Percentiles rank a stretch among this genome's conserved stretches.
These are phyloP conservation scores for Omphalea diandra DNA, from an alignment of 441 rosid species.

Conservation along the genomic window DNA sequence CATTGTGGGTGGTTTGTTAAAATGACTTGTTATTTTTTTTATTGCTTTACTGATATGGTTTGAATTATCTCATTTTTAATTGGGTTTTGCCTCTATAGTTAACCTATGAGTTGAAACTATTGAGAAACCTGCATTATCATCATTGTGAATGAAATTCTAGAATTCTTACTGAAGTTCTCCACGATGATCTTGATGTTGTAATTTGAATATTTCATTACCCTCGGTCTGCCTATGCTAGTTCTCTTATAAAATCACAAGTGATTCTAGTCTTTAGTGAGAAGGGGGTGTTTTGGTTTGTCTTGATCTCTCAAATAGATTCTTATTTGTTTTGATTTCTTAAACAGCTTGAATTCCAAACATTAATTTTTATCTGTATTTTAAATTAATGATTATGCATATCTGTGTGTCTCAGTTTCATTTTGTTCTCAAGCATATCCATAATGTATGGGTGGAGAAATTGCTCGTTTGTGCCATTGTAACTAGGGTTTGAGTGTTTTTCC, in stretches of 20 bases:
- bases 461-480: background rate
- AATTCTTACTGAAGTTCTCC: background rate
- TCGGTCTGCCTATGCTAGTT: background rate
- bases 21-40: background rate
- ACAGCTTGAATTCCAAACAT: background rate
- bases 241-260: background rate
- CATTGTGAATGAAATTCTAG: background rate
- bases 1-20: conserved; percentile 9
- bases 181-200: background rate
- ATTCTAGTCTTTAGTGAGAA: background rate
- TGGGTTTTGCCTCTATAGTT: too few relatives aligned
- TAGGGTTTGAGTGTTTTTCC: background rate
- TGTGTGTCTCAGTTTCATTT: background rate
- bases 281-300: background rate
- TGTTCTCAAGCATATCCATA: background rate
- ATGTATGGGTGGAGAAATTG: background rate
- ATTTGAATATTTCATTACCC: background rate
- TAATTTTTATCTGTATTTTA: background rate
- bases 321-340: conserved; percentile 1
- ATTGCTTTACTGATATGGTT: background rate
- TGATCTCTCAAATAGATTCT: background rate
- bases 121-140: too few relatives aligned
- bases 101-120: too few relatives aligned
- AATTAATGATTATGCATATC: background rate
- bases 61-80: background rate